Base-by-base conservation (phyloP, 768 basidiomycete genomes). In the Leccinum uliginosum region DNA sequence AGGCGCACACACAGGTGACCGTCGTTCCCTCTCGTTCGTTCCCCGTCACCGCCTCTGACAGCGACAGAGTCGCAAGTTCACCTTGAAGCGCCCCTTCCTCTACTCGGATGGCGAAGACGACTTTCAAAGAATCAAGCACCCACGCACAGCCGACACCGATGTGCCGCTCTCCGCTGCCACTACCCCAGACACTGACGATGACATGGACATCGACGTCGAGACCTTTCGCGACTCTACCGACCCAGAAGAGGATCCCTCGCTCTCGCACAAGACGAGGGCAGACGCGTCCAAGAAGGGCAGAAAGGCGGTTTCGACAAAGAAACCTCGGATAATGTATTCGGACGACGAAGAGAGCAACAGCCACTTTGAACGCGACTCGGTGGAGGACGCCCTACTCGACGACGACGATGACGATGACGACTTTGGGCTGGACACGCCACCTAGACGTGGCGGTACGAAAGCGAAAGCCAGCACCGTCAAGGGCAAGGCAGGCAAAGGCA, bases 141-240 rank as follows among this genome's bases (percentile, higher is more conserved):
- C 58, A 14, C 72, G 65, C 47, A 67, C 70, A 11, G 56, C 58
- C 38, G 70, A 70, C 26, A 63, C 62, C 8, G 72, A 73, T 46
- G 67, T 60, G 30, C 65, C 71, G 4, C 50, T 47, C 30, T 61
- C 59, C 11, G 59, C 48, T 14, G 53, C 54, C 21, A 77, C 51
- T 30, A 83, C 56, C 65, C 81, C 32, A 73, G 83, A 63, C 12
- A 83, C 62, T 11, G 79, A 82, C 15, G 73, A 79, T 12, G 70
- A 75, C 44, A 60, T 73, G 62, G 65, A 75, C 32, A 68, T 74
- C 47, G 81, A 83, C 29, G 70, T 71, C 51, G 80, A 83, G 14
- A 68, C 74, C 2, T 45, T 48, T 26, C 35, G 35, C 8, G 15
- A 35, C 35, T 35, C 35, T 35, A 35, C 35, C 17, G 35, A 35